phyloP scores from a whole-genome alignment of 345 rosid genomes.

The Eucalyptus tenuipes region DNA sequence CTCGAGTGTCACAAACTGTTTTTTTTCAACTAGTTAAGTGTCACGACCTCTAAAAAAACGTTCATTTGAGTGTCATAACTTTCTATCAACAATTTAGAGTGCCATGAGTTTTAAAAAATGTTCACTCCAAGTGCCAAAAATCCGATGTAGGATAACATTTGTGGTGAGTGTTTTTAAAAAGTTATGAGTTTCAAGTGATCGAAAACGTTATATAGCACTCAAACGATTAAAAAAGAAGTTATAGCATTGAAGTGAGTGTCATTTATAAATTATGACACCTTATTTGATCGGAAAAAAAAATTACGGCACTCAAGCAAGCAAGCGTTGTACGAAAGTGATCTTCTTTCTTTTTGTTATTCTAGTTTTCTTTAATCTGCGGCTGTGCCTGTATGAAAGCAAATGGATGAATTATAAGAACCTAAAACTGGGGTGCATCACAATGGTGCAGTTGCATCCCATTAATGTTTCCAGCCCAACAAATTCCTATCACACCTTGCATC shows the following conservation, averaged over 20 bases:
- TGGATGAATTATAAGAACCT: not conserved
- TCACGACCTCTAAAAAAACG: not conserved
- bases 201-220: not conserved
- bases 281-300: too few species aligned
- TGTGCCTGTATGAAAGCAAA: not conserved
- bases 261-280: rapidly evolving
- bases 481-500: not conserved
- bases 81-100: too few species aligned
- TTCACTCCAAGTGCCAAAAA: not conserved
- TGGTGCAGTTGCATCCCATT: not conserved
- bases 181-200: not conserved
- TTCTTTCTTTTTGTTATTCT: not conserved
- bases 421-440: not conserved
- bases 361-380: not conserved
- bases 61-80: not conserved
- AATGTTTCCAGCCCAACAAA: not conserved
- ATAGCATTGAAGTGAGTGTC: not conserved
- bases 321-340: not conserved
- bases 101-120: not conserved
- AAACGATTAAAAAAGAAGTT: rapidly evolving
- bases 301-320: rapidly evolving
- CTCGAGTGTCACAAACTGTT: rapidly evolving
- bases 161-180: not conserved
- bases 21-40: not conserved
- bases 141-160: rapidly evolving